Conservation (phyloP, 768 basidiomycete genomes). For the Leccinum broughii region DNA sequence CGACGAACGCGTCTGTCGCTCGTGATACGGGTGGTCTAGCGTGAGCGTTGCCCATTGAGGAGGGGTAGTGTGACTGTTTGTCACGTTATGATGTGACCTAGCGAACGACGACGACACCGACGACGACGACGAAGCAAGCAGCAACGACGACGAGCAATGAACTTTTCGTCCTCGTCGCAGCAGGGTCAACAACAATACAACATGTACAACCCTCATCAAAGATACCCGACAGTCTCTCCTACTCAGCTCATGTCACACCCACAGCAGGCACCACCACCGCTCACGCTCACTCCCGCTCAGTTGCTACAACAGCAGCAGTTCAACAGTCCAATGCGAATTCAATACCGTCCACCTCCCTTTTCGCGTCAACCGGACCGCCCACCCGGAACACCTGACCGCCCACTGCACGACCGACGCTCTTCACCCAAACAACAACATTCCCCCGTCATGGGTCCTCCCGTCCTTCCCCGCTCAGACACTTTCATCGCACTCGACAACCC, state of each 20-base stretch:
- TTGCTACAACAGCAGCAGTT: slow-evolving; percentile 37
- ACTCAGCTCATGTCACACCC: slow-evolving; percentile 28
- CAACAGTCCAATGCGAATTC: slow-evolving; percentile 1
- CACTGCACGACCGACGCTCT: slow-evolving; percentile 17
- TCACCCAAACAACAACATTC: slow-evolving; percentile 33
- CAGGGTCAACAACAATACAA: slow-evolving; percentile 24
- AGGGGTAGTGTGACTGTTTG: slow-evolving; percentile 25
- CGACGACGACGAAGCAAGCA: not conserved
- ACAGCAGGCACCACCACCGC: slow-evolving; percentile 10
- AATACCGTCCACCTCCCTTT: slow-evolving; percentile 21
- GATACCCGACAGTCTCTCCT: slow-evolving; percentile 19
- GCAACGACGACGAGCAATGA: slow-evolving; percentile 12
- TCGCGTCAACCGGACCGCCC: slow-evolving; percentile 29
- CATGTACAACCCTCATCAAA: slow-evolving; percentile 8
- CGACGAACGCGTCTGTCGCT: slow-evolving; percentile 84
- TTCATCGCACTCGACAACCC: slow-evolving; percentile 25
- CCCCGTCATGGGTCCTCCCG: no score
- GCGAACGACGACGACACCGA: not conserved
- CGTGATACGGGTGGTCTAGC: slow-evolving; percentile 54
- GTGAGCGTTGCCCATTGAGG: slow-evolving; percentile 74
- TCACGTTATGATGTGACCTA: slow-evolving; percentile 28
- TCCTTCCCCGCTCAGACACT: slow-evolving; percentile 6
- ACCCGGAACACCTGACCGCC: slow-evolving; percentile 8
- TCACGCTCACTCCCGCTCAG: slow-evolving; percentile 38
- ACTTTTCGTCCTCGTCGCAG: slow-evolving; percentile 23